phyloP scores from a whole-genome alignment of 2,329 filamentous ascomycete genomes.

The Microdochium nivale region DNA sequence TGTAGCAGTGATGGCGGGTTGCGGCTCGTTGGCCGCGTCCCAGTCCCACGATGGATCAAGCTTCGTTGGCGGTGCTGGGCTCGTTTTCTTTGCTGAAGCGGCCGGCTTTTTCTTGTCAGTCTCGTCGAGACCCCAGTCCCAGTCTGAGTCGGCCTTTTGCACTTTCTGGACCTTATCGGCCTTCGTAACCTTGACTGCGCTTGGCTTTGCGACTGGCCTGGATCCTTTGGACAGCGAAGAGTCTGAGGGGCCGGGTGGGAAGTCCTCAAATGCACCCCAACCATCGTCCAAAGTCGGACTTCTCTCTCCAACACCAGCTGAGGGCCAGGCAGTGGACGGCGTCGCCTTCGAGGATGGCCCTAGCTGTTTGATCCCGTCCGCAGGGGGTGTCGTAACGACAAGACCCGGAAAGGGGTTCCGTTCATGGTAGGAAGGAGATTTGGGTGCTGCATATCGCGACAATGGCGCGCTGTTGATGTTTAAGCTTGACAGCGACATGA shows the following conservation, averaged over 20 bases:
- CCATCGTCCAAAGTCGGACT: constrained; percentile 26
- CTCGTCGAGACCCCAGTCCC: constrained; percentile 18
- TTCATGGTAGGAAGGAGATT: constrained; percentile 43
- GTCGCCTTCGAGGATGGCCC: constrained; percentile 4
- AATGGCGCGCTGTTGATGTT: constrained; percentile 19
- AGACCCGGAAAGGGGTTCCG: constrained; percentile 44
- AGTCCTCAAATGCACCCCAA: constrained; percentile 44
- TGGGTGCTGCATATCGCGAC: constrained; percentile 38
- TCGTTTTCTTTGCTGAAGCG: neutral
- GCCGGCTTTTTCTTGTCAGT: constrained; percentile 3
- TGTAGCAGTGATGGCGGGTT: constrained; percentile 8
- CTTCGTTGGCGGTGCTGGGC: neutral
- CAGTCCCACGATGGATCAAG: constrained; percentile 35
- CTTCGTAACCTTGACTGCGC: constrained; percentile 5
- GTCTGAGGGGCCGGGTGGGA: constrained; percentile 17
- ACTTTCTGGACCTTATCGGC: neutral
- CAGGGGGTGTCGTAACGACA: constrained; percentile 32
- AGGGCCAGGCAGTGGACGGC: constrained; percentile 34
- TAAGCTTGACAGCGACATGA: constrained; percentile 24
- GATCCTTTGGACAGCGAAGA: constrained; percentile 5
- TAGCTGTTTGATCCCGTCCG: constrained; percentile 20
- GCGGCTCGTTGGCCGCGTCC: constrained; percentile 29
- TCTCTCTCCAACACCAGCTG: constrained; percentile 9
- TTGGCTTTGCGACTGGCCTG: constrained; percentile 5
- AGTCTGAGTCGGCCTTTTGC: constrained; percentile 12